Base-by-base conservation (phyloP, 208 protist genomes). In the Acanthamoeba divionensis region DNA sequence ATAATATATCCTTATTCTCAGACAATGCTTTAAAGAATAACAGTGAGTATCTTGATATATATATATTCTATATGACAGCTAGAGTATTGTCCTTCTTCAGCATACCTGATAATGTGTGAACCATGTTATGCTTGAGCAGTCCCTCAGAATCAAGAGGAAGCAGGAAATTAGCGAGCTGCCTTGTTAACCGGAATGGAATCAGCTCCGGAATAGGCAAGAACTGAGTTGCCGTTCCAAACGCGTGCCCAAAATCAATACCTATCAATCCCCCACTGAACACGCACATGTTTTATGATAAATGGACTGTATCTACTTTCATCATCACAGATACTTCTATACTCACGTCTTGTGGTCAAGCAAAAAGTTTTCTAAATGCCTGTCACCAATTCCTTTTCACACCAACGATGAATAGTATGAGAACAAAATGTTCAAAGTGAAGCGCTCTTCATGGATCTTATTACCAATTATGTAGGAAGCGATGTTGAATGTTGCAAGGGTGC, bases 171-270 rank as follows among this genome's bases (percentile, higher is more conserved):
- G 89, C 77, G 6, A 98, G 92, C 94, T 98, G 97, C 3, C 93
- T 90, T 1, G 96, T 98, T 6, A 98, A 89, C 41, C 97, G 96
- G 91, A 99, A 98, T 9, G 97, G 97, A 47, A 98, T 94, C 44
- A 98, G 87, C 93, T 99, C 98, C 0, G 97, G 97, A 44, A 98
- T 91, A 12, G 95, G 94, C 33, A 98, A 93, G 18, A 91, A 75
- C 48, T 95, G 87, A 47, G 97, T 97, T 8, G 97, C 97, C 4
- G 93, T 93, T 13, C 97, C 98, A 91, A 99, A 98, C 3, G 97
- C 96, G 93, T 97, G 96, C 4, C 97, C 98, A 93, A 98, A 98
- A 91, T 98, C 97, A 65, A 99, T 99, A 65, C 94, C 94, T 29
- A 99, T 93, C 6, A 98, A 26, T 4, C 80, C 77, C n/a, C 97